Evolutionary conservation across 768 basidiomycete genomes (phyloP).

Genomic region (Nevesoporus exiguus): DNA sequence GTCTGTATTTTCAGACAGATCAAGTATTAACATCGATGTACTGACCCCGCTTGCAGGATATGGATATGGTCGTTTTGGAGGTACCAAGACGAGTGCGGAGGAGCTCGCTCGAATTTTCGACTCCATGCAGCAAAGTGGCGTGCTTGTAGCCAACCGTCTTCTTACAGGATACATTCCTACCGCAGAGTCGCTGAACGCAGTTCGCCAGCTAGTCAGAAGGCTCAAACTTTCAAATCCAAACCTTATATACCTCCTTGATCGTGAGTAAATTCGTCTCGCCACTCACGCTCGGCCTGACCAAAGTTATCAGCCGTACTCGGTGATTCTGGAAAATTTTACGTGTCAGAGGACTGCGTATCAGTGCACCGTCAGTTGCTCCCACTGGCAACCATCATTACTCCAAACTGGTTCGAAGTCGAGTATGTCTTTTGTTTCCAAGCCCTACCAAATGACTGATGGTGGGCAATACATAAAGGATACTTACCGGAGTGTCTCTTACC

Average conservation of each 20-base stretch:
- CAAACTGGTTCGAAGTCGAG: conserved; percentile 99
- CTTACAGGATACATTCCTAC: conserved; percentile 92
- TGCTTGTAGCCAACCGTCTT: conserved; percentile 67
- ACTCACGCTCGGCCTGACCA: not conserved
- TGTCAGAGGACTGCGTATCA: conserved; percentile 81
- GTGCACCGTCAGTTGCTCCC: conserved; percentile 77
- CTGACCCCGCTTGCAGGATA: conserved; percentile 55
- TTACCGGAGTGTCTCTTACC: conserved; percentile 71
- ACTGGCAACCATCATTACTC: conserved; percentile 91
- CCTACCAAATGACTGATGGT: conserved; percentile 1
- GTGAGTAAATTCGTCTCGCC: conserved; percentile 45
- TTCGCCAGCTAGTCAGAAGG: conserved; percentile 58
- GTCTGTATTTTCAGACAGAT: conserved; percentile 36
- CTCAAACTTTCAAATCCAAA: conserved; percentile 55
- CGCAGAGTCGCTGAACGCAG: conserved; percentile 68
- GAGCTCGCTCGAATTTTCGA: conserved; percentile 78
- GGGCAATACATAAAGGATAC: conserved; percentile 45
- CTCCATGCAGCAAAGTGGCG: conserved; percentile 68
- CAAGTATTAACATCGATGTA: too few species aligned
- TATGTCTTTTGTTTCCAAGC: conserved; percentile 30
- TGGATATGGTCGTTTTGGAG: conserved; percentile 81
- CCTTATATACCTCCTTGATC: conserved; percentile 87
- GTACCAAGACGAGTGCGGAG: conserved; percentile 70
- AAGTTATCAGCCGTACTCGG: conserved; percentile 79
- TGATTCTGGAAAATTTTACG: conserved; percentile 86